Base-by-base conservation (phyloP, 169 alveolate species). In the Plasmodium adleri region DNA sequence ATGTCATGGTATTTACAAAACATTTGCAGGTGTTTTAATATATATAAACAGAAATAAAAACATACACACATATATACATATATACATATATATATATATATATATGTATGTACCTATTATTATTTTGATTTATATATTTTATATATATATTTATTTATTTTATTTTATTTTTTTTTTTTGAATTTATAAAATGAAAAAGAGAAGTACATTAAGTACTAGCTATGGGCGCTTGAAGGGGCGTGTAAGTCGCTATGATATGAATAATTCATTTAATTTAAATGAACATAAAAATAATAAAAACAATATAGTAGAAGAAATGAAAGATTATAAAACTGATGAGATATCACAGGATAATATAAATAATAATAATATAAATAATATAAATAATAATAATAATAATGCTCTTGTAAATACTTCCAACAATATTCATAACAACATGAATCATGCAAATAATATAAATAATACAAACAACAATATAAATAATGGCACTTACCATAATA, bases 171-270 rank as follows among this genome's bases (percentile, higher is more conserved):
- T 50, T 50, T 50, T 59, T 59, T 59, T 63, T 63, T 28, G 54
- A 20, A 32, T 32, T 32, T 49, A 63, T 15, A 75, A 75, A 75
- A 75, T 75, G 88, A 75, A 75, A 75, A 75, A 75, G 64, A 75
- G 64, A 32, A 75, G 45, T 63, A 75, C 43, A 24, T 3, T 68
- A 2, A 24, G 75, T 67, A 75, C 88, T 43, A 75, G 58, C 43
- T 54, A 75, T 67, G 88, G 88, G 15, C 62, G 64, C 43, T 13
- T 75, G 68, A 75, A 75, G 64, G 60, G 50, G 6, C 75, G 75
- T 75, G 67, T 63, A 64, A 63, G 26, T 54, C 88, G 88, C 62
- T 75, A 75, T 75, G 88, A 75, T 75, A 75, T 75, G 75, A 75
- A 75, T 50, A 63, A 75, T 63, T 75, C 88, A 39, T 75, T 62